A percentile compares a stretch with the other conserved stretches of the same genome.
Conservation (phyloP, 176 grass and related monocot genomes). For the Coix lacrymajobi region DNA sequence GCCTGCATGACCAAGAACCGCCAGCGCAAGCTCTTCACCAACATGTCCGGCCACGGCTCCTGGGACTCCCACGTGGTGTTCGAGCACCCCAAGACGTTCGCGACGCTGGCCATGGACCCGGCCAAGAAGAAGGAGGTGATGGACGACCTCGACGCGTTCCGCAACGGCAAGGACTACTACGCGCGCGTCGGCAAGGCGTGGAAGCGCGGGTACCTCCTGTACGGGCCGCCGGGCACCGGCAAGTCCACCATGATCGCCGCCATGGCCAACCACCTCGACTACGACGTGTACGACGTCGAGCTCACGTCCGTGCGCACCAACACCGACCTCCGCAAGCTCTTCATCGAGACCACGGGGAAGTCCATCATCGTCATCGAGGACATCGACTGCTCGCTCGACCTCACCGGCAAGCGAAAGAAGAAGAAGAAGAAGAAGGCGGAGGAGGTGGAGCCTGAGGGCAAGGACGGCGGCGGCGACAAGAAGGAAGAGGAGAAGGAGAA, state of each 20-base stretch:
- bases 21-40: slow-evolving; percentile 38
- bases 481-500: background rate
- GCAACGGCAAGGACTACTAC: slow-evolving; percentile 18
- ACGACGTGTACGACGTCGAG: slow-evolving; percentile 27
- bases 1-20: slow-evolving; percentile 12
- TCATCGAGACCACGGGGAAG: slow-evolving; percentile 47
- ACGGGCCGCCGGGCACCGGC: slow-evolving; percentile 20
- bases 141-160: slow-evolving; percentile 18
- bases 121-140: slow-evolving; percentile 20
- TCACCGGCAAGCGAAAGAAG: slow-evolving; percentile 31
- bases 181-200: slow-evolving; percentile 2
- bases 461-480: background rate
- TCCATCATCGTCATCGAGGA: slow-evolving; percentile 60
- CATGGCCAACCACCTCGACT: slow-evolving; percentile 19
- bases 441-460: too few relatives aligned
- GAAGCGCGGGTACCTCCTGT: slow-evolving; percentile 14
- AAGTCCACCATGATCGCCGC: slow-evolving; percentile 12
- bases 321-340: slow-evolving; percentile 45
- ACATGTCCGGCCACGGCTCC: background rate
- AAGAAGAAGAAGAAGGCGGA: background rate
- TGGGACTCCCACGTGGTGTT: slow-evolving; percentile 14
- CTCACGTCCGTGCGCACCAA: slow-evolving; percentile 30
- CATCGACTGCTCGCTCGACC: slow-evolving; percentile 62
- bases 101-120: slow-evolving; percentile 27
- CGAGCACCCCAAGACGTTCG: slow-evolving; percentile 37